Conservation (phyloP, 441 rosid species). For the Populus hybrid region DNA sequence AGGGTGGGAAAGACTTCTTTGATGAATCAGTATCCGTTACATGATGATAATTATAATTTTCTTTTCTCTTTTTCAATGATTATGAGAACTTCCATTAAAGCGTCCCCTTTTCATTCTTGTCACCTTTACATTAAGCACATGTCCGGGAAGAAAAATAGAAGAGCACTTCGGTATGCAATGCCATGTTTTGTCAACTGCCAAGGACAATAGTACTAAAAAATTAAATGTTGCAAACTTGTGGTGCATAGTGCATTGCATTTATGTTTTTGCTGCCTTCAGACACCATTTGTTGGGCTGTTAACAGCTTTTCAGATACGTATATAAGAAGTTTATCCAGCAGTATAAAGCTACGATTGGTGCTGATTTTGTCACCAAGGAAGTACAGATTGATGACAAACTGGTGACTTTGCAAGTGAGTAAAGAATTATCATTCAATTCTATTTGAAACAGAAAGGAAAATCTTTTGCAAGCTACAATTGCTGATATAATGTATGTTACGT, state of each 20-base stretch:
- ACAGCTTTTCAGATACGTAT: not conserved
- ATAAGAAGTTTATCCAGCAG: slow-evolving; percentile 1
- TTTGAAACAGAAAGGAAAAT: not conserved
- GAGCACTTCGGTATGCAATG: too few relatives aligned
- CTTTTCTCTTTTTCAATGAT: not conserved
- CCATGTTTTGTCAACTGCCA: too few relatives aligned
- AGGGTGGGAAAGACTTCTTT: not conserved
- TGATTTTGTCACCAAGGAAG: too few relatives aligned
- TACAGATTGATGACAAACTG: slow-evolving; percentile 21
- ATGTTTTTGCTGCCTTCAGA: too few relatives aligned
- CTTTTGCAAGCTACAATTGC: not conserved
- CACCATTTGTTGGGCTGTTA: not conserved
- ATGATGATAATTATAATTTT: slow-evolving; percentile 9
- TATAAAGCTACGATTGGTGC: not conserved
- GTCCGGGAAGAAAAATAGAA: too few relatives aligned
- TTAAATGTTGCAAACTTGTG: too few relatives aligned
- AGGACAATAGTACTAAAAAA: too few relatives aligned
- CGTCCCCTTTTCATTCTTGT: too few relatives aligned
- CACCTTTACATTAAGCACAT: too few relatives aligned
- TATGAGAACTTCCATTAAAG: too few relatives aligned
- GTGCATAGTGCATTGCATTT: too few relatives aligned
- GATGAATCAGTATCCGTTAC: slow-evolving; percentile 32
- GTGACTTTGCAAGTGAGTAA: slow-evolving; percentile 78
- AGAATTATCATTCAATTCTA: not conserved
- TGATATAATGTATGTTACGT: not conserved